Evolutionary conservation across 805 yeast genomes (phyloP), one percentile per base, ranked within the genome.

Genomic region (Priceomyces melissophilus): DNA sequence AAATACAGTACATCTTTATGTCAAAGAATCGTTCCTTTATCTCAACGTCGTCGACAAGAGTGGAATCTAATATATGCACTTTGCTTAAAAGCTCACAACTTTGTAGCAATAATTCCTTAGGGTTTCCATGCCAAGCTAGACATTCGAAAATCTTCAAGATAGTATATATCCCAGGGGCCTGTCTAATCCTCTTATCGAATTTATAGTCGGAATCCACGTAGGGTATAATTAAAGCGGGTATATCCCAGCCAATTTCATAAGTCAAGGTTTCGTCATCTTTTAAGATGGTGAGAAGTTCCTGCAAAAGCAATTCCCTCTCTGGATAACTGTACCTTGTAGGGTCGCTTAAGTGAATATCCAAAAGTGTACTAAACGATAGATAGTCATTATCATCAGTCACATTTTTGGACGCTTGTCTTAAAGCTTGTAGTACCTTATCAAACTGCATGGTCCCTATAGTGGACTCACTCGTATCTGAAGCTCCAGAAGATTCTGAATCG

Each of bases 181-280:
- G 43, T 33, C 77, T 55, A 44, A 74, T 45, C 4, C 52, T 38
- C 20, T 48, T 53, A 3, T 45, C 20, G 35, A 63, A 53, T 37
- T 62, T 50, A 36, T 42, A 55, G 45, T 51, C 63, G 42, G 55
- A 64, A 45, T 66, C 79, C 52, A 83, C 56, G 56, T 73, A 85
- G 8, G 70, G 69, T 34, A 87, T 53, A 5, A 90, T 49, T 38
- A 86, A 61, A 26, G 73, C 74, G 1, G 96, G 96, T n/a, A 90
- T 56, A 59, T 90, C 97, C 97, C 97, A 90, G 2, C 95, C 96
- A 45, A 89, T 79, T 49, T 82, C 84, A 33, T 74, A 69, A 0
- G 81, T 67, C 25, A 87, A 60, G 9, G 71, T 73, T 12, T 71
- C 67, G 54, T 84, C 58, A 0, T 55, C 60, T 2, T 39, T 32